Conservation (phyloP, 352 stramenopile genomes). For the Globisporangium cylindrosporum region DNA sequence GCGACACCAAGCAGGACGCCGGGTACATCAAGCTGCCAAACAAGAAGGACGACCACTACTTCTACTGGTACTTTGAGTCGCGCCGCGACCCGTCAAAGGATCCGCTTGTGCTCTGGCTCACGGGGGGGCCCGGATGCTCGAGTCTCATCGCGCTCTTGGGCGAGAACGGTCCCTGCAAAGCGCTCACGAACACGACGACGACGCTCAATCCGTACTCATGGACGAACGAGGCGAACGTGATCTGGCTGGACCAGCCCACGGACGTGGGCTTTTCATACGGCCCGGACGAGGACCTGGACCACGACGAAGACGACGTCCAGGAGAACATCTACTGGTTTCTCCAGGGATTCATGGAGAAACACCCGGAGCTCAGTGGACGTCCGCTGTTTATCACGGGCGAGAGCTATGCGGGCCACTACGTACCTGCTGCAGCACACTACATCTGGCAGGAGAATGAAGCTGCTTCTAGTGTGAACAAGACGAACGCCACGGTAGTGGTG, state of each 20-base stretch:
- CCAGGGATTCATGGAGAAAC: conserved; percentile 31
- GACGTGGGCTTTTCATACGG: conserved; percentile 35
- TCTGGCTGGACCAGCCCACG: conserved; percentile 43
- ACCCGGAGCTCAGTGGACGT: conserved; percentile 30
- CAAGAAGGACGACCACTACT: conserved; percentile 45
- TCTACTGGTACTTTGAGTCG: conserved; percentile 47
- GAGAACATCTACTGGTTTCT: conserved; percentile 42
- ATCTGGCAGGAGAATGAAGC: conserved; percentile 26
- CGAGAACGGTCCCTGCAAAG: conserved; percentile 35
- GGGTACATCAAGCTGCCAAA: conserved; percentile 35
- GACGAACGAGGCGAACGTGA: conserved; percentile 37
- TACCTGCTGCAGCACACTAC: conserved; percentile 32
- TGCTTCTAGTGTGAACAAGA: conserved; percentile 1
- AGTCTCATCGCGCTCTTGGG: conserved; percentile 31
- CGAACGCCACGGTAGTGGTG: not conserved
- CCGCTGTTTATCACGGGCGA: conserved; percentile 35
- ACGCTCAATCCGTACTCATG: conserved; percentile 31
- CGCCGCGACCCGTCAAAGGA: conserved; percentile 19
- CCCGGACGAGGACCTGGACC: conserved; percentile 20
- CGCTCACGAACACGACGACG: conserved; percentile 23
- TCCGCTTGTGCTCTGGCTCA: conserved; percentile 36
- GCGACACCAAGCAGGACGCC: conserved; percentile 20
- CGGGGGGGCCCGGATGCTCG: conserved; percentile 33
- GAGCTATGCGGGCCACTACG: conserved; percentile 41
- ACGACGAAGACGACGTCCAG: conserved; percentile 35